These are phyloP conservation scores for Cytospora schulzeri DNA, from an alignment of 2,329 filamentous ascomycete genomes.

Conservation along the genomic window DNA sequence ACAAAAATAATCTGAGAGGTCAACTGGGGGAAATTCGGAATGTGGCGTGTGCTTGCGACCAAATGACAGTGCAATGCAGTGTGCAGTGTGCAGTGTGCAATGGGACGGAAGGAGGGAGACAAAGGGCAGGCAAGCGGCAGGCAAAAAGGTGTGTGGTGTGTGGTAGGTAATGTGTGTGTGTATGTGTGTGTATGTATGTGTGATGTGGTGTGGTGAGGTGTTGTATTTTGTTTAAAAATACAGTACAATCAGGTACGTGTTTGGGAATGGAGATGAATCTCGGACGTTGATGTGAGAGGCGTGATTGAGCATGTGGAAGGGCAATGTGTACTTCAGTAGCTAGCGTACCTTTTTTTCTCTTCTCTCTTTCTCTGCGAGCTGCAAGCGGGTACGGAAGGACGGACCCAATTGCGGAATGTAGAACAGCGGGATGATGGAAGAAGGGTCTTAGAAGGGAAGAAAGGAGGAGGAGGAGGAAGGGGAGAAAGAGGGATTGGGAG, in stretches of 20 bases:
- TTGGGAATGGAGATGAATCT: background rate
- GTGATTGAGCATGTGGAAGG: background rate
- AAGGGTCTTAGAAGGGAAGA: background rate
- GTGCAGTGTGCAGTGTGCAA: background rate
- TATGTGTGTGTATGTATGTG: background rate
- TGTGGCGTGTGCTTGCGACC: slow-evolving; percentile 13
- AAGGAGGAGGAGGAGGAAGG: slow-evolving; percentile 11
- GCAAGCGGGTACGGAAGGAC: slow-evolving; percentile 17
- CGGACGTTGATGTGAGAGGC: background rate
- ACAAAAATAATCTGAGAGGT: slow-evolving; percentile 3
- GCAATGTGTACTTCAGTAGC: background rate
- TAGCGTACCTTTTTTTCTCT: slow-evolving; percentile 9
- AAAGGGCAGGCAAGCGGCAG: background rate
- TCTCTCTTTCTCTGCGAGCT: background rate
- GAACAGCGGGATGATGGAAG: background rate
- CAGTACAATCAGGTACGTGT: background rate
- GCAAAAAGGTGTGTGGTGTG: background rate
- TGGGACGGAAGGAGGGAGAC: background rate
- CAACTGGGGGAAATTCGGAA: background rate
- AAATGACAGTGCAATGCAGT: background rate
- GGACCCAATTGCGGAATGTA: slow-evolving; percentile 13
- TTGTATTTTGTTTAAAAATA: too few relatives aligned
- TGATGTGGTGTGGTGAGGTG: too few relatives aligned
- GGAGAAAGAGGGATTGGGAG: background rate
- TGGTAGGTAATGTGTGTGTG: background rate